phyloP scores from a whole-genome alignment of 2,329 filamentous ascomycete species.

The Cytospora piceicola region DNA sequence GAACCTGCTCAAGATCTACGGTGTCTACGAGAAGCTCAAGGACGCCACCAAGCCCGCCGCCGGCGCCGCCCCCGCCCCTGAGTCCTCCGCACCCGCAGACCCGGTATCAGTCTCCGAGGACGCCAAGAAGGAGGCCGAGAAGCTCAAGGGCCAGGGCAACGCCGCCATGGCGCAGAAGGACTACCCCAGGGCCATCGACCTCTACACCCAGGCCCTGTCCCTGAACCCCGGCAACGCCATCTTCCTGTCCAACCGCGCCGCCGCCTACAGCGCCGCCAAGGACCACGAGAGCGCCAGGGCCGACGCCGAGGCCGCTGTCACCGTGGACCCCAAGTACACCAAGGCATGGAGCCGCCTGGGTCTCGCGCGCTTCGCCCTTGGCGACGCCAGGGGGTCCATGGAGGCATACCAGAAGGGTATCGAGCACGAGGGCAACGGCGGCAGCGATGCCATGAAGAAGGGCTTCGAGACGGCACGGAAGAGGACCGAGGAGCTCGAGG shows the following conservation, averaged over 20 bases:
- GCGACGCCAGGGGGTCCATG: constrained; percentile 88
- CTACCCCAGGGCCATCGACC: constrained; percentile 78
- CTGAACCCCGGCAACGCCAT: constrained; percentile 87
- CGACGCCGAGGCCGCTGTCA: constrained; percentile 89
- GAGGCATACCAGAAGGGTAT: constrained; percentile 94
- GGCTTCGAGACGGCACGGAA: constrained; percentile 92
- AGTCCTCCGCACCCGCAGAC: constrained; percentile 50
- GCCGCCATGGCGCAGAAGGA: constrained; percentile 94
- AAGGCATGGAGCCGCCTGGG: constrained; percentile 97
- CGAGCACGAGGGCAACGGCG: constrained; percentile 89
- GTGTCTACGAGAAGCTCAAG: constrained; percentile 94
- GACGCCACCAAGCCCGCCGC: constrained; percentile 48
- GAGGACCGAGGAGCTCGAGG: constrained; percentile 79
- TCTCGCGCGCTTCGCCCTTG: constrained; percentile 87
- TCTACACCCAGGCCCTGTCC: constrained; percentile 85
- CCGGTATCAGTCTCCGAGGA: constrained; percentile 50
- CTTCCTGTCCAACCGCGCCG: constrained; percentile 96
- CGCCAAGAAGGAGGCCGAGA: constrained; percentile 80
- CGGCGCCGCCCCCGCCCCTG: constrained; percentile 45
- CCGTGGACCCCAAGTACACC: constrained; percentile 88
- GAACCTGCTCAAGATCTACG: constrained; percentile 88
- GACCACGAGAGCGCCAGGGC: constrained; percentile 83
- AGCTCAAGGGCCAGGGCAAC: constrained; percentile 88
- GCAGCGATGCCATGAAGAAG: constrained; percentile 96
- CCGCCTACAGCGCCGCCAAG: constrained; percentile 82